These are phyloP conservation scores for Abrus precatorius DNA, from an alignment of 306 rosid genomes.

Conservation along the genomic window DNA sequence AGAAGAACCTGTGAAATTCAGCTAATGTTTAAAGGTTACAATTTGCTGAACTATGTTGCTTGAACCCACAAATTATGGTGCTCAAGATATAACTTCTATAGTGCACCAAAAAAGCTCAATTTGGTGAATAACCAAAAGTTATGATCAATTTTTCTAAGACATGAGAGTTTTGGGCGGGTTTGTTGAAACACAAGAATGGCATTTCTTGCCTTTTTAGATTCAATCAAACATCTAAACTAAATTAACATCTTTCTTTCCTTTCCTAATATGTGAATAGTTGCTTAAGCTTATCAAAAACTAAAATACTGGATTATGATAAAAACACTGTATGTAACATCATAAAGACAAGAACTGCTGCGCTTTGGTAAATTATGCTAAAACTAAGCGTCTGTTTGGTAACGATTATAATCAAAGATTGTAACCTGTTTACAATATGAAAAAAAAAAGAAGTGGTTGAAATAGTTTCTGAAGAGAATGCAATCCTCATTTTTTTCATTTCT, in stretches of 20 bases:
- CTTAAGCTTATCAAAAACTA: neutral
- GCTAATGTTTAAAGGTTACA: neutral
- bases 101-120: constrained; percentile 11
- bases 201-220: too few relatives aligned
- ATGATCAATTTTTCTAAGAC: neutral
- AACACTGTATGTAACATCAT: neutral
- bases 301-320: neutral
- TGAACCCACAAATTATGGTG: neutral
- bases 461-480: too few relatives aligned
- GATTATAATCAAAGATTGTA: too few relatives aligned
- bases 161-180: too few relatives aligned
- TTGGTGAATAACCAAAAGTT: neutral
- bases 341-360: neutral
- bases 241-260: too few relatives aligned
- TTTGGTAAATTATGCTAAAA: neutral
- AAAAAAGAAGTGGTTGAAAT: too few relatives aligned
- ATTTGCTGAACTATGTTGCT: neutral
- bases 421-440: too few relatives aligned
- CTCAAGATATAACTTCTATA: constrained; percentile 5
- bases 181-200: too few relatives aligned
- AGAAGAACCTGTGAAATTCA: neutral
- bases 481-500: too few relatives aligned
- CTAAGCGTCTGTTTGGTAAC: too few relatives aligned
- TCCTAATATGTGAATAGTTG: neutral
- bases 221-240: too few relatives aligned